phyloP scores from a whole-genome alignment of 768 basidiomycete genomes.

The Tylopilus cervinicoccineus region DNA sequence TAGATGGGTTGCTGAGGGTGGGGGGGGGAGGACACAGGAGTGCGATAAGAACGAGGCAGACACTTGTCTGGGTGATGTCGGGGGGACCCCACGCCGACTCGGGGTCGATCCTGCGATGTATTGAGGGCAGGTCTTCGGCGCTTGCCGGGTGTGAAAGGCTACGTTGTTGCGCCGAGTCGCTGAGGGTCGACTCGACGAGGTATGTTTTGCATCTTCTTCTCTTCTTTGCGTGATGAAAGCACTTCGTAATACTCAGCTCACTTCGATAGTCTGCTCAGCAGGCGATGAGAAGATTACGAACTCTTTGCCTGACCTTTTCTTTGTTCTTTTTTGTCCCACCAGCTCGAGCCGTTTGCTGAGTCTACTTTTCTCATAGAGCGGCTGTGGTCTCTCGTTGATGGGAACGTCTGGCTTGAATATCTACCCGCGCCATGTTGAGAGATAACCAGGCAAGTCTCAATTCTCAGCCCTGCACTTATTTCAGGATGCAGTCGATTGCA shows the following conservation, averaged over 20 bases:
- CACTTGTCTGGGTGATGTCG: too few species aligned
- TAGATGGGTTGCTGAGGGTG: too few species aligned
- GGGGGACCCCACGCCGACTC: too few species aligned
- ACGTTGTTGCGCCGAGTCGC: too few species aligned
- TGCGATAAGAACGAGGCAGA: too few species aligned
- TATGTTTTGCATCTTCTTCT: constrained; percentile 1
- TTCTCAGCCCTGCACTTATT: neutral
- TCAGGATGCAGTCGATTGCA: constrained; percentile 47
- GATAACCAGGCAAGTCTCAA: constrained; percentile 12
- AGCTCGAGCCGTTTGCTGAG: constrained; percentile 2
- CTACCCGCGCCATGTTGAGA: too few species aligned
- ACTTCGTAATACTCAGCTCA: constrained; percentile 56
- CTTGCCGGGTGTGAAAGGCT: neutral
- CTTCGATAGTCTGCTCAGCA: constrained; percentile 48
- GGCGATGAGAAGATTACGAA: constrained; percentile 54
- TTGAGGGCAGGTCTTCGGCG: constrained; percentile 25
- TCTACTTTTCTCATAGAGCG: neutral
- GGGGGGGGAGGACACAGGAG: too few species aligned
- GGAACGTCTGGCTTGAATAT: neutral
- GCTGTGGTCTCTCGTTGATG: neutral
- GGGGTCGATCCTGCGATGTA: constrained; percentile 10
- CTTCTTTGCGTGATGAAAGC: constrained; percentile 26
- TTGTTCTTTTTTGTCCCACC: constrained; percentile 2
- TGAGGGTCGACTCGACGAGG: neutral
- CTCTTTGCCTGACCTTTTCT: constrained; percentile 34